Evolutionary conservation across 371 early-diverging fungal species (phyloP).

Genomic region (Syncephalastrum contaminatum): DNA sequence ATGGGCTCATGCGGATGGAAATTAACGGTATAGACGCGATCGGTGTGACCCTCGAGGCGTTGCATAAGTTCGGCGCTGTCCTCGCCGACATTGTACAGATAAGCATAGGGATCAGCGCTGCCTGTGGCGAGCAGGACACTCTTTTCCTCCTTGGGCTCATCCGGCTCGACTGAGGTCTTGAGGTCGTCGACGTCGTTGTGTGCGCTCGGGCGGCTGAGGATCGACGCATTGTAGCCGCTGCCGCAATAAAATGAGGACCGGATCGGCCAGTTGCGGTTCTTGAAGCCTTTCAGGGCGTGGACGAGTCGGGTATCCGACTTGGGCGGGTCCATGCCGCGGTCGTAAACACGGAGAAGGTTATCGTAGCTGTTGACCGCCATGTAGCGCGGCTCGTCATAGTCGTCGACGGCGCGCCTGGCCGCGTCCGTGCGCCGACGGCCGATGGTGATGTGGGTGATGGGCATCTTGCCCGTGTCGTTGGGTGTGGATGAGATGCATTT

Average conservation of each 20-base stretch:
- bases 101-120: constrained; percentile 83
- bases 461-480: constrained; percentile 70
- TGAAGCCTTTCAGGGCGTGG: constrained; percentile 79
- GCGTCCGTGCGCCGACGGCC: constrained; percentile 51
- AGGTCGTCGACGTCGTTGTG: constrained; percentile 32
- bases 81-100: constrained; percentile 79
- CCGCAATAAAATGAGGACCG: constrained; percentile 77
- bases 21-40: constrained; percentile 81
- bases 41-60: constrained; percentile 82
- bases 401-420: constrained; percentile 51
- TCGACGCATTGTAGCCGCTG: constrained; percentile 59
- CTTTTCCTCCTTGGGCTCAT: constrained; percentile 53
- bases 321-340: constrained; percentile 78
- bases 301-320: constrained; percentile 61
- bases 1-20: constrained; percentile 85
- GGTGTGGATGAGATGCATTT: constrained; percentile 56
- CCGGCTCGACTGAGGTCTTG: constrained; percentile 22
- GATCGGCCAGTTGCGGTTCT: constrained; percentile 91
- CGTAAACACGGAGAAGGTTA: constrained; percentile 85
- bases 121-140: constrained; percentile 81
- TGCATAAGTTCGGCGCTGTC: constrained; percentile 74
- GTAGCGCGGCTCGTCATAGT: constrained; percentile 78
- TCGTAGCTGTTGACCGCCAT: constrained; percentile 88
- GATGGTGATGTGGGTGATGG: constrained; percentile 78
- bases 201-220: constrained; percentile 31